Evolutionary conservation across 495 filamentous ascomycete genomes (phyloP).

Genomic region (Achaetomiella virescens): DNA sequence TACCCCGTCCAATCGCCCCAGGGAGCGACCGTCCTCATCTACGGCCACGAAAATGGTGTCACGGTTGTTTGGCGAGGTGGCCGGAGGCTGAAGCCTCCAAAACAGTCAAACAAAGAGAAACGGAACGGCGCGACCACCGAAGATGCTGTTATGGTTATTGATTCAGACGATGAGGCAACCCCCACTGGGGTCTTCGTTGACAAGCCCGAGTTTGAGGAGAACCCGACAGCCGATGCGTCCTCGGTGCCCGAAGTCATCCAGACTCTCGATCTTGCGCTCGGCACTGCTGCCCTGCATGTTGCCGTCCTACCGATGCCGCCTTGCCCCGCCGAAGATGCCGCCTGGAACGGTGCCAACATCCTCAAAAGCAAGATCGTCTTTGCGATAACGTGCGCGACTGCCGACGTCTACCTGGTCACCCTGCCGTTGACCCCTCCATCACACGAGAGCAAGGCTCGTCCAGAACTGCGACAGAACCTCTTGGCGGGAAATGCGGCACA

Average conservation of each 20-base stretch:
- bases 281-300: slow-evolving; percentile 54
- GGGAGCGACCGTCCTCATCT: slow-evolving; percentile 76
- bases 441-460: slow-evolving; percentile 46
- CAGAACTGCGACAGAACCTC: slow-evolving; percentile 40
- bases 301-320: slow-evolving; percentile 51
- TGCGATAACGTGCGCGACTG: slow-evolving; percentile 63
- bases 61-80: slow-evolving; percentile 79
- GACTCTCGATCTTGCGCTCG: slow-evolving; percentile 61
- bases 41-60: slow-evolving; percentile 74
- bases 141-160: slow-evolving; percentile 68
- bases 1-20: slow-evolving; percentile 76
- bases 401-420: slow-evolving; percentile 59
- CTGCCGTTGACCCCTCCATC: slow-evolving; percentile 71
- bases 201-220: slow-evolving; percentile 46
- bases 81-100: slow-evolving; percentile 48
- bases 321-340: slow-evolving; percentile 38
- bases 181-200: slow-evolving; percentile 30
- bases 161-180: slow-evolving; percentile 67
- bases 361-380: slow-evolving; percentile 63
- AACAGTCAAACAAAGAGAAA: slow-evolving; percentile 31
- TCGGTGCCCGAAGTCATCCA: slow-evolving; percentile 49
- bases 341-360: slow-evolving; percentile 54
- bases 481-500: slow-evolving; percentile 43
- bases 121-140: slow-evolving; percentile 37
- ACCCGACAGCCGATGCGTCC: slow-evolving; percentile 37